Base-by-base conservation (phyloP, 768 basidiomycete genomes). In the Boletus vinaceobasis region DNA sequence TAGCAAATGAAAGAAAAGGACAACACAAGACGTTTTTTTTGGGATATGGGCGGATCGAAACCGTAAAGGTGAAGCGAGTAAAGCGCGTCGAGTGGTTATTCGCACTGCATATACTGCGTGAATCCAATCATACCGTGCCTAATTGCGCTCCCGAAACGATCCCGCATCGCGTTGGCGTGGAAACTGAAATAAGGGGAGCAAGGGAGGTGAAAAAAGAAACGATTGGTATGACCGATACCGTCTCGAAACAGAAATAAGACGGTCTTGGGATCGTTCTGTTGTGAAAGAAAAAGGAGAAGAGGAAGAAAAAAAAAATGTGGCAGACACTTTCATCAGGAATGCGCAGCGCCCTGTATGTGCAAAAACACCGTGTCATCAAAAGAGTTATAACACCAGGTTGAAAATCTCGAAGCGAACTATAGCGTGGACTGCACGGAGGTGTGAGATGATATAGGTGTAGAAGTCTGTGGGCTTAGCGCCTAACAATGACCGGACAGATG, bases 401-500 rank as follows among this genome's bases (percentile, higher is more conserved):
- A 56, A 56, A 50, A 55, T 56, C 52, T 53, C 58, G 47, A 58
- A 55, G 49, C 15, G 37, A 55, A 55, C 56, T 58, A 54, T 57
- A 60, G 65, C 58, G 65, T 56, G 55, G 43, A 43, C 31, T 65
- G 57, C 55, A 53, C 57, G n/a, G 36, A 40, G 17, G 47, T 27
- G 48, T 42, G 56, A 52, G 55, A 57, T 65, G 65, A 60, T 54
- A 57, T 65, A 58, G 60, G 49, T 53, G 56, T 56, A 55, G 45
- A 53, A 58, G 65, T 66, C 62, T 67, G 65, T 66, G 65, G 64
- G 65, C 62, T 66, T 64, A 67, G 52, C 52, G 65, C 65, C 65
- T 56, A 57, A 66, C 59, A 61, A 58, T 66, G 60, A 55, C 55
- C 39, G 49, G 29, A 63, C 63, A 66, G 60, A 59, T 62, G 60